These are phyloP conservation scores for Aspergillus pseudoglaucus DNA, from an alignment of 2,329 filamentous ascomycete genomes.

Conservation along the genomic window DNA sequence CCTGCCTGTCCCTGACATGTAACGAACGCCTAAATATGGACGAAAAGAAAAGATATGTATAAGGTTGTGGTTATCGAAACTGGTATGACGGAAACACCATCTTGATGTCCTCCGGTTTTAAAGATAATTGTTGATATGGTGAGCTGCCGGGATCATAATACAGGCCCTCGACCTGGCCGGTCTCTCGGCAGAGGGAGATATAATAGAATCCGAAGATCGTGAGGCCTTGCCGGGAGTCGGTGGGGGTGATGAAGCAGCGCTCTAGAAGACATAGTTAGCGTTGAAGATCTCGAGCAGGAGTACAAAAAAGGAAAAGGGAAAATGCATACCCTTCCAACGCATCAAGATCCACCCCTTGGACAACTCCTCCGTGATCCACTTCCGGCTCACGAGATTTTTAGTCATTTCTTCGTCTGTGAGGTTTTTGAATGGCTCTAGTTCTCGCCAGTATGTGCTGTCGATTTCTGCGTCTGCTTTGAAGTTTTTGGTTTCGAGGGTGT, in stretches of 20 bases:
- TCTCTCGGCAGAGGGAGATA: conserved; percentile 40
- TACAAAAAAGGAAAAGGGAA: neutral
- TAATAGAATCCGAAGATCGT: conserved; percentile 49
- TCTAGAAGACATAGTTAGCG: conserved; percentile 24
- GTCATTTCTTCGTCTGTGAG: conserved; percentile 39
- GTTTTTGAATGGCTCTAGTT: conserved; percentile 43
- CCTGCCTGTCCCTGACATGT: neutral
- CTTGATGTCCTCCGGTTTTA: conserved; percentile 34
- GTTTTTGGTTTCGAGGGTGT: conserved; percentile 43
- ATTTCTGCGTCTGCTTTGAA: conserved; percentile 41
- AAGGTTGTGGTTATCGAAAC: conserved; percentile 27
- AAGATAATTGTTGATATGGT: conserved; percentile 42
- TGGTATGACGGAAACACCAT: conserved; percentile 38
- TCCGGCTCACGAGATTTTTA: conserved; percentile 39
- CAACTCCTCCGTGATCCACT: conserved; percentile 38
- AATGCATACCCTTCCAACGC: conserved; percentile 47
- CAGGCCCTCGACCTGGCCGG: conserved; percentile 42
- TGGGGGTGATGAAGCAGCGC: conserved; percentile 44
- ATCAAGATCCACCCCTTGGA: conserved; percentile 44
- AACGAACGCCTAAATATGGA: neutral
- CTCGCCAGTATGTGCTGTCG: conserved; percentile 44
- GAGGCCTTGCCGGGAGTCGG: conserved; percentile 40
- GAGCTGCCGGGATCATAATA: conserved; percentile 47
- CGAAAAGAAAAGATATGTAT: neutral
- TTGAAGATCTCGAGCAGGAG: neutral